Evolutionary conservation across 1,284 basidiomycete species (phyloP).

Genomic region (Moesziomyces sp.): DNA sequence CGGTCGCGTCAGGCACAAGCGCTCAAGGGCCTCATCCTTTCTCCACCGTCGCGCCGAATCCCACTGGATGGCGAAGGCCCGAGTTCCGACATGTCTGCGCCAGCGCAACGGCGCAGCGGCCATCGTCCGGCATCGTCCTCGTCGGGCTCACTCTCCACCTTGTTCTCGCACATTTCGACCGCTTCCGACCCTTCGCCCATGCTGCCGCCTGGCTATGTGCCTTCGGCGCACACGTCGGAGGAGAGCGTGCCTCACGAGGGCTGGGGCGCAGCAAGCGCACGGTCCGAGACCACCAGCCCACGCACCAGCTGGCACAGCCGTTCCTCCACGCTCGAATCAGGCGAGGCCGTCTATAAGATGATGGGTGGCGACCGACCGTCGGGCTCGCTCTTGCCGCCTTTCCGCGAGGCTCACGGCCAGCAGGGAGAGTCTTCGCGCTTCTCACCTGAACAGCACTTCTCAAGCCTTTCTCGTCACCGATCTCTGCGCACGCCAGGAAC

Average conservation of each 20-base stretch:
- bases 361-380: constrained; percentile 19
- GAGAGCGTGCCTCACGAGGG: constrained; percentile 35
- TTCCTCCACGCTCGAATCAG: constrained; percentile 52
- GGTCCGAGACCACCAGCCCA: constrained; percentile 39
- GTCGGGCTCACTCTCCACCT: constrained; percentile 41
- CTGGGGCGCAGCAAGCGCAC: constrained; percentile 40
- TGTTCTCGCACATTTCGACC: constrained; percentile 49
- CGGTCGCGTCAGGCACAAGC: constrained; percentile 46
- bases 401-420: constrained; percentile 21
- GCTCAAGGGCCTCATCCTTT: constrained; percentile 44
- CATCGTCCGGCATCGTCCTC: constrained; percentile 46
- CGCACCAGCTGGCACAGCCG: constrained; percentile 56
- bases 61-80: constrained; percentile 40
- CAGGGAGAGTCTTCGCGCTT: constrained; percentile 21
- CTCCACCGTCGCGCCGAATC: constrained; percentile 37
- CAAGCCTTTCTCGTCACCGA: constrained; percentile 37
- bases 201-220: constrained; percentile 34
- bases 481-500: constrained; percentile 34
- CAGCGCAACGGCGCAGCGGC: constrained; percentile 25
- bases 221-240: constrained; percentile 33
- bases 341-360: constrained; percentile 49
- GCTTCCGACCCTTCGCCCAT: constrained; percentile 43
- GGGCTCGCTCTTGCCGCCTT: constrained; percentile 32
- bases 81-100: constrained; percentile 21
- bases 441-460: constrained; percentile 28